Conservation (phyloP, 2,329 filamentous ascomycete species). For the Colletotrichum shisoi region DNA sequence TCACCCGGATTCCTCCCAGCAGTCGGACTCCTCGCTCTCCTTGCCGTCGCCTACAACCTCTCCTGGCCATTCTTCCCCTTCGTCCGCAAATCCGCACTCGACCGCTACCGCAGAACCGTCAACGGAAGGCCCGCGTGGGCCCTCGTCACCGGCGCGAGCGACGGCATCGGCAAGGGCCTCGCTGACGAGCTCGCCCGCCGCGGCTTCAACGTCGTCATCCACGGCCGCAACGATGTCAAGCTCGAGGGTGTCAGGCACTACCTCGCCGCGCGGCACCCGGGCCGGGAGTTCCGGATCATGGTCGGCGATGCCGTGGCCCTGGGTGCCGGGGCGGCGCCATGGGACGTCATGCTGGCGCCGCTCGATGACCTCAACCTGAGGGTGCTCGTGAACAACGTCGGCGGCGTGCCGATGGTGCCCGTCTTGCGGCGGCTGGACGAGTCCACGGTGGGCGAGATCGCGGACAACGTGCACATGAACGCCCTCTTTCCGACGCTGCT, state of each 20-base stretch:
- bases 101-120: conserved; percentile 41
- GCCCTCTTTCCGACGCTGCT: conserved; percentile 36
- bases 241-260: conserved; percentile 52
- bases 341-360: conserved; percentile 32
- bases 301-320: conserved; percentile 54
- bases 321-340: conserved; percentile 7
- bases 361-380: conserved; percentile 39
- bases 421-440: conserved; percentile 31
- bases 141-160: conserved; percentile 62
- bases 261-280: conserved; percentile 53
- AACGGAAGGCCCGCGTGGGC: conserved; percentile 50
- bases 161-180: conserved; percentile 63
- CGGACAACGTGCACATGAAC: conserved; percentile 31
- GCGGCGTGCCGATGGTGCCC: conserved; percentile 22
- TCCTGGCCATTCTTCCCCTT: conserved; percentile 29
- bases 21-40: conserved; percentile 17
- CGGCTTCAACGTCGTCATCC: conserved; percentile 65
- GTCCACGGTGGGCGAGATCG: conserved; percentile 14
- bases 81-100: conserved; percentile 31
- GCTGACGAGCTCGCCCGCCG: conserved; percentile 58
- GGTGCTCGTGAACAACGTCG: conserved; percentile 42
- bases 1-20: conserved; percentile 3
- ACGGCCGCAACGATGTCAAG: conserved; percentile 62
- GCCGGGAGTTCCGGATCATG: conserved; percentile 50
- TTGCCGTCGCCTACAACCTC: conserved; percentile 19